A percentile compares a stretch with the other conserved stretches of the same genome.
Evolutionary conservation across 192 early-diverging fungal genomes (phyloP).

Genomic region (Coemansia sp.): DNA sequence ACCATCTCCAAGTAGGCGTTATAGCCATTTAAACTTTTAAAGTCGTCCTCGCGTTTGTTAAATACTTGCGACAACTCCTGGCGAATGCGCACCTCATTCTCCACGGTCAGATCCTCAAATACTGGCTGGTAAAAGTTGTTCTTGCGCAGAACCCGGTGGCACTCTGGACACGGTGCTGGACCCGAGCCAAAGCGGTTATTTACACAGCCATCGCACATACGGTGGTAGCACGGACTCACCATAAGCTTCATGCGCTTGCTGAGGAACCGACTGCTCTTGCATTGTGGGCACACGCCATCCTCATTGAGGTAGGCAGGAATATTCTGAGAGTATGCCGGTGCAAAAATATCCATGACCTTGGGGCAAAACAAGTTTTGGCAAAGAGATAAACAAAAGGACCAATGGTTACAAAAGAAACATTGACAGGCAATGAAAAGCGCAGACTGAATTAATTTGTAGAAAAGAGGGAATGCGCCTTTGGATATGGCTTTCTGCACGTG

Average conservation of each 20-base stretch:
- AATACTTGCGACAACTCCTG: constrained; percentile 71
- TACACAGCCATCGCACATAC: constrained; percentile 94
- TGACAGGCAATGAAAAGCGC: too few relatives aligned
- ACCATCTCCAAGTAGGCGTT: constrained; percentile 93
- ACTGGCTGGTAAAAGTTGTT: constrained; percentile 81
- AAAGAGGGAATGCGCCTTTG: neutral
- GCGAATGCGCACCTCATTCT: constrained; percentile 88
- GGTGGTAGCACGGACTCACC: constrained; percentile 94
- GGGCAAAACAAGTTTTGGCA: neutral
- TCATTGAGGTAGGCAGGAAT: constrained; percentile 35
- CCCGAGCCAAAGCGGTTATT: constrained; percentile 78
- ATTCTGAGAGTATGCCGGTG: constrained; percentile 29
- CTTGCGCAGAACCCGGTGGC: constrained; percentile 75
- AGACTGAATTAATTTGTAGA: neutral
- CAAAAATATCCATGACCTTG: constrained; percentile 34
- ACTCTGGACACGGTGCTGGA: constrained; percentile 89
- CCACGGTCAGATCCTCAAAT: constrained; percentile 92
- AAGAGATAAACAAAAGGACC: neutral
- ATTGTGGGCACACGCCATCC: constrained; percentile 67
- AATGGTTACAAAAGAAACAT: neutral
- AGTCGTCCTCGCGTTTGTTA: constrained; percentile 92
- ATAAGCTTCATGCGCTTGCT: constrained; percentile 82
- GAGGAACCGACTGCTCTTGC: constrained; percentile 81
- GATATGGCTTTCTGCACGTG: constrained; percentile 8
- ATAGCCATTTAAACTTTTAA: constrained; percentile 66